Evolutionary conservation across 2,329 filamentous ascomycete species (phyloP).

Genomic region (Microcera coccophila): DNA sequence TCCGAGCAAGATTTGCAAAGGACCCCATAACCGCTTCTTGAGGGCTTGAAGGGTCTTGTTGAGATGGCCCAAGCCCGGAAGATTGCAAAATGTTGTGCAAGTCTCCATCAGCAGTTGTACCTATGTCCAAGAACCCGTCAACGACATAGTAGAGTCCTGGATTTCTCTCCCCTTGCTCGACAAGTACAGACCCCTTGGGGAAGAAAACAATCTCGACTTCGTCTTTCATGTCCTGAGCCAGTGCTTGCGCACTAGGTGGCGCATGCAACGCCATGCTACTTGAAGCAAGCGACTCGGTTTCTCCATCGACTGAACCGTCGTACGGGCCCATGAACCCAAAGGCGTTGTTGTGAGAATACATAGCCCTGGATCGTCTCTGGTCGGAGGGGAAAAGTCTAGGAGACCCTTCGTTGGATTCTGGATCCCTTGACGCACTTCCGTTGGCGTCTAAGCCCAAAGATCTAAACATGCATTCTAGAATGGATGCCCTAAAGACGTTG

Average conservation of each 20-base stretch:
- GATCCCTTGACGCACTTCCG: constrained; percentile 61
- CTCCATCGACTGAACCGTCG: constrained; percentile 69
- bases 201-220: constrained; percentile 98
- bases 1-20: constrained; percentile 27
- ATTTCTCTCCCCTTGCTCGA: constrained; percentile 95
- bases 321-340: constrained; percentile 89
- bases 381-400: constrained; percentile 83
- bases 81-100: constrained; percentile 33
- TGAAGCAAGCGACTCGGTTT: constrained; percentile 80
- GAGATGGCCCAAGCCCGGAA: constrained; percentile 22
- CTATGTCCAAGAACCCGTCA: constrained; percentile 93
- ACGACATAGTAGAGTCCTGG: constrained; percentile 96
- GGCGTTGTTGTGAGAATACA: constrained; percentile 67
- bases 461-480: constrained; percentile 94
- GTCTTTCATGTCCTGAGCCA: constrained; percentile 78
- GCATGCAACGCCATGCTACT: constrained; percentile 58
- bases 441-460: constrained; percentile 76
- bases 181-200: constrained; percentile 86
- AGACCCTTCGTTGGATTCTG: constrained; percentile 77
- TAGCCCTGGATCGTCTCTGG: constrained; percentile 70
- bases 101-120: constrained; percentile 56
- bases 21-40: constrained; percentile 23
- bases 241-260: constrained; percentile 59
- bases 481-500: constrained; percentile 79
- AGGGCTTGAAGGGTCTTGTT: constrained; percentile 14